phyloP scores from a whole-genome alignment of 164 flowering plant genomes.

The Tetrastigma voinierianum region DNA sequence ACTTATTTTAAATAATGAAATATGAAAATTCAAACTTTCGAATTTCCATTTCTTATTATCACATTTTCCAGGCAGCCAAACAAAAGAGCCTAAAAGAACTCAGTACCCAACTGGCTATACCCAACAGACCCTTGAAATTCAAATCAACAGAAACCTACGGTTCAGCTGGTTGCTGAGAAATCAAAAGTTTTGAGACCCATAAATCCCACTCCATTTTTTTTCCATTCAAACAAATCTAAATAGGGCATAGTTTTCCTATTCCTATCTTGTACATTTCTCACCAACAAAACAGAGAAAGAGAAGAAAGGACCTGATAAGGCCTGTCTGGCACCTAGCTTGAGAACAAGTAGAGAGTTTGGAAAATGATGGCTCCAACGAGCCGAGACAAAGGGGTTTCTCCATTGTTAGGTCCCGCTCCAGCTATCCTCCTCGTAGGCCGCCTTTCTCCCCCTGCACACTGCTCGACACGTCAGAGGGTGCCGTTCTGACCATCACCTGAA shows the following conservation, averaged over 20 bases:
- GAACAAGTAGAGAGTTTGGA: slow-evolving; percentile 54
- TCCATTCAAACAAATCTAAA: no score
- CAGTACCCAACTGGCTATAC: no score
- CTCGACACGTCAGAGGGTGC: slow-evolving; percentile 4
- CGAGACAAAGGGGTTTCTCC: slow-evolving; percentile 69
- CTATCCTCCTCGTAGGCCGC: slow-evolving; percentile 41
- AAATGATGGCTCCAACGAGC: slow-evolving; percentile 51
- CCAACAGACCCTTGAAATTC: no score
- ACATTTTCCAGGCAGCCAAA: no score
- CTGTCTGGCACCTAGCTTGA: slow-evolving; percentile 68
- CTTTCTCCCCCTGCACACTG: slow-evolving; percentile 2
- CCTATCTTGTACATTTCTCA: not conserved
- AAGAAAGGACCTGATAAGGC: slow-evolving; percentile 51
- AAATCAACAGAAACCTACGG: no score
- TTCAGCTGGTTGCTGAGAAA: no score
- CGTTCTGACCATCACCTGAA: not conserved
- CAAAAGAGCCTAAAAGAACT: no score
- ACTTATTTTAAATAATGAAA: no score
- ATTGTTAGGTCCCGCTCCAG: slow-evolving; percentile 46
- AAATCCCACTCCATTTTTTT: no score
- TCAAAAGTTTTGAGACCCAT: no score
- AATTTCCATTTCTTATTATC: no score
- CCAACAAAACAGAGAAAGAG: not conserved
- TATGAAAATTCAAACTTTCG: no score
- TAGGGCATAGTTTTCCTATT: not conserved